Base-by-base conservation (phyloP, 768 basidiomycete genomes). In the Hysterangium stoloniferum region DNA sequence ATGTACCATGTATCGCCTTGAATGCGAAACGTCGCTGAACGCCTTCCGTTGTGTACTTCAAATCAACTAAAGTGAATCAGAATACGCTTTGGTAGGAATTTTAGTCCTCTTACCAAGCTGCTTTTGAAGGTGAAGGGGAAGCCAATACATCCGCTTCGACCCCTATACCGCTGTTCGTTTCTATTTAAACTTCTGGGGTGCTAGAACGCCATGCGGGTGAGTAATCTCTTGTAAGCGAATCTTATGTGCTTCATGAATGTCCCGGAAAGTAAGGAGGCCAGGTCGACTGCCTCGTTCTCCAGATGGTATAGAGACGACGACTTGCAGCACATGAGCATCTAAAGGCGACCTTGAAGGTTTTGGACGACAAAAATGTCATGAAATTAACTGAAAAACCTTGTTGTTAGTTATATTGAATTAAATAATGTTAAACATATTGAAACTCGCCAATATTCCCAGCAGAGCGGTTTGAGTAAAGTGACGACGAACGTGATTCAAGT, bases 11-110 rank as follows among this genome's bases (percentile, higher is more conserved):
- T 36, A n/a, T 24, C 52, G 57, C 33, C 54, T 59, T 70, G 24
- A 71, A 69, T 13, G 66, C 61, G 62, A 89, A 90, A 45, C 69
- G 71, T 34, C 82, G 81, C 12, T 54, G 59, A 35, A 58, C 61
- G 24, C 80, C 78, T 68, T 90, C 85, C 9, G 78, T 77, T 54
- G 89, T 65, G 59, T 82, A 86, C 61, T 80, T 86, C 12, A 87
- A 68, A 59, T 84, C 80, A 37, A 89, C 89, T 91, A 45, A 5
- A 24, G 32, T 17, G 13, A 8, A 36, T 22, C 35, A 33, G 43
- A n/a, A n/a, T 51, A 13, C 27, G 24, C 52, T 42, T n/a, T 45
- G 20, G 28, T 56, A 45, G 43, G 36, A 43, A 47, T 34, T 20
- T 40, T 54, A 52, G 45, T 15, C 34, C 6, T 62, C 77, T 40